Base-by-base conservation (phyloP, 805 yeast genomes). In the Saturnispora quitensis region DNA sequence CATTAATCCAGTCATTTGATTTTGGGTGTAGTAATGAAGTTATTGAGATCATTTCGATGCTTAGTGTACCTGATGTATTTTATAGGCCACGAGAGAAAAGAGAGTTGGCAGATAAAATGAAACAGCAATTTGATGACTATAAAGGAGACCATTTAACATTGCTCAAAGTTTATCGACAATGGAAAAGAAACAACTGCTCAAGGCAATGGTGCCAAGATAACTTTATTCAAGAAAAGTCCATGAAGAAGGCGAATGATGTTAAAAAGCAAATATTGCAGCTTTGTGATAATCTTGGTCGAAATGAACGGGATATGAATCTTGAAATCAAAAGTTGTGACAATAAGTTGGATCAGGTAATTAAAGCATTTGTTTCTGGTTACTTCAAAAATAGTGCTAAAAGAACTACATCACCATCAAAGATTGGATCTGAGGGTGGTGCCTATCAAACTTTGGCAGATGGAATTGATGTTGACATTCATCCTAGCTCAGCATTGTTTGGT, bases 101-200 rank as follows among this genome's bases (percentile, higher is more conserved):
- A 58, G 78, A 77, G 43, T 74, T 78, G 44, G 96, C 97, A 0
- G 97, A 90, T 61, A 79, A 77, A 56, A 80, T 81, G 53, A 84
- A 87, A 58, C 83, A 81, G 33, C 71, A 81, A 46, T 89, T 93
- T 63, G 81, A 84, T 56, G 82, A 83, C 60, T 81, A 84, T 4
- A 77, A 76, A 57, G 95, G 95, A 0, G 93, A 93, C 62, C 98
- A 91, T 67, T 63, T 90, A 50, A 89, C 97, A 0, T 68, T 87
- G 5, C 67, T 93, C 40, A 87, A 88, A 59, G 88, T 93, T 10
- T 90, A 81, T 68, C 73, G 77, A 52, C 80, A 80, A 42, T 93
- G 97, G 97, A 77, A 73, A 42, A 80, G 77, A 25, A 71, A 77
- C 20, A 71, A 73, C 6, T 78, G 62, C 58, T 79, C 86, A 10